These are phyloP conservation scores for Daedaleopsis sinensis DNA, from an alignment of 768 basidiomycete species.

Conservation along the genomic window DNA sequence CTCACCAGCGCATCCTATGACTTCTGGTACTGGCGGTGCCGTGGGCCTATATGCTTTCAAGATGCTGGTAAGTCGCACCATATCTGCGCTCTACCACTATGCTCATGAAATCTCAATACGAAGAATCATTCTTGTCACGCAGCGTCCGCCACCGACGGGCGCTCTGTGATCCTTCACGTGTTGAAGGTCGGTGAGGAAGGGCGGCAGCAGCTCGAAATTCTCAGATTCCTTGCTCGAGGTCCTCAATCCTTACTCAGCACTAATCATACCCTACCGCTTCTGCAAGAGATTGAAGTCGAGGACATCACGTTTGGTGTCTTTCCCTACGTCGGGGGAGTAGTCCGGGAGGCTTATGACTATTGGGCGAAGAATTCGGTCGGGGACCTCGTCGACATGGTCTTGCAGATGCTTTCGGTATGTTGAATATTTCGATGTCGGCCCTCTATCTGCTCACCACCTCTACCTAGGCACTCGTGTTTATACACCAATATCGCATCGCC, in stretches of 20 bases:
- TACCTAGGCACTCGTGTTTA: background rate
- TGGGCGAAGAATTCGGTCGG: slow-evolving; percentile 36
- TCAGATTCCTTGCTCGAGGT: slow-evolving; percentile 25
- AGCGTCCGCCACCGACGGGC: slow-evolving; percentile 1
- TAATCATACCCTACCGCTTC: slow-evolving; percentile 34
- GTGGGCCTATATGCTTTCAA: no score
- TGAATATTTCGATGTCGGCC: no score
- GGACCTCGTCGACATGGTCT: slow-evolving; percentile 33
- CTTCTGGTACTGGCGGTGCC: no score
- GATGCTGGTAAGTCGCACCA: background rate
- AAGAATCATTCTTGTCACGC: slow-evolving; percentile 1
- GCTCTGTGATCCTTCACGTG: slow-evolving; percentile 4
- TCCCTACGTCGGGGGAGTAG: slow-evolving; percentile 23
- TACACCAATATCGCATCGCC: background rate
- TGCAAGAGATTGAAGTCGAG: slow-evolving; percentile 29
- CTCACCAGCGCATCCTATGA: no score
- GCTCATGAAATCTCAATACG: background rate
- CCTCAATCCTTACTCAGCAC: background rate
- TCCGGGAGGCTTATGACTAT: slow-evolving; percentile 15
- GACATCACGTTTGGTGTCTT: slow-evolving; percentile 35
- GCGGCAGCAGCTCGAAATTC: slow-evolving; percentile 22
- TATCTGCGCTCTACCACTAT: background rate
- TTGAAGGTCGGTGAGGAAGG: slow-evolving; percentile 1
- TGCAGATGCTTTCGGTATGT: slow-evolving; percentile 34
- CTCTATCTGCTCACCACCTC: no score